Conservation (phyloP, 192 early-diverging fungal species). For the Dimargaris xerosporica region DNA sequence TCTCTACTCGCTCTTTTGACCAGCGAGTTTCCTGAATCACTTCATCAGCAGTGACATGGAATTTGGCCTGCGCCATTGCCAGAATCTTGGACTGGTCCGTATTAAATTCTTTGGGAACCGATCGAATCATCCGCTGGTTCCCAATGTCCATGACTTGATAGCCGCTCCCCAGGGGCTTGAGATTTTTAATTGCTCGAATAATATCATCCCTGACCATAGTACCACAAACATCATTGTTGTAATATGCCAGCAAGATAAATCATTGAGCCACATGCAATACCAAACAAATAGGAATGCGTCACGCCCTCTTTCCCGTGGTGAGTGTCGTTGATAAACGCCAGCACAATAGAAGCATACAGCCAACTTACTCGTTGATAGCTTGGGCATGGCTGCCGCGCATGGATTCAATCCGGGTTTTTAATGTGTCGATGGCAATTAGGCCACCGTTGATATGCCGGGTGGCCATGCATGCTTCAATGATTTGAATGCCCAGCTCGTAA, state of each 20-base stretch:
- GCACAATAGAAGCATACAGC: not conserved
- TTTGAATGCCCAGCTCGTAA: slow-evolving; percentile 88
- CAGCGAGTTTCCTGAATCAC: not conserved
- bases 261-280: not conserved
- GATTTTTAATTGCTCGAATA: slow-evolving; percentile 61
- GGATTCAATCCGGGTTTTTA: slow-evolving; percentile 49
- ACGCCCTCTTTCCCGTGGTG: not conserved
- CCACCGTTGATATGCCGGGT: slow-evolving; percentile 80
- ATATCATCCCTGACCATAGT: slow-evolving; percentile 62
- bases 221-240: slow-evolving; percentile 13
- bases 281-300: not conserved
- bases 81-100: slow-evolving; percentile 59
- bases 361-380: slow-evolving; percentile 30
- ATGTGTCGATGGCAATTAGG: slow-evolving; percentile 70
- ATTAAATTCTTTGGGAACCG: slow-evolving; percentile 79
- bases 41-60: not conserved
- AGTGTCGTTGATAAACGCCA: not conserved
- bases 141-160: slow-evolving; percentile 76
- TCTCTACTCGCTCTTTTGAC: not conserved
- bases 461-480: slow-evolving; percentile 76
- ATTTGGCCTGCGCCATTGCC: slow-evolving; percentile 43
- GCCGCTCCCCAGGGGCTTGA: slow-evolving; percentile 79
- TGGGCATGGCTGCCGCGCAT: slow-evolving; percentile 38
- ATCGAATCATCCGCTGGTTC: slow-evolving; percentile 64
- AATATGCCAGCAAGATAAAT: slow-evolving; percentile 8